Conservation (phyloP, 768 basidiomycete genomes). For the Lactarius evosmus region DNA sequence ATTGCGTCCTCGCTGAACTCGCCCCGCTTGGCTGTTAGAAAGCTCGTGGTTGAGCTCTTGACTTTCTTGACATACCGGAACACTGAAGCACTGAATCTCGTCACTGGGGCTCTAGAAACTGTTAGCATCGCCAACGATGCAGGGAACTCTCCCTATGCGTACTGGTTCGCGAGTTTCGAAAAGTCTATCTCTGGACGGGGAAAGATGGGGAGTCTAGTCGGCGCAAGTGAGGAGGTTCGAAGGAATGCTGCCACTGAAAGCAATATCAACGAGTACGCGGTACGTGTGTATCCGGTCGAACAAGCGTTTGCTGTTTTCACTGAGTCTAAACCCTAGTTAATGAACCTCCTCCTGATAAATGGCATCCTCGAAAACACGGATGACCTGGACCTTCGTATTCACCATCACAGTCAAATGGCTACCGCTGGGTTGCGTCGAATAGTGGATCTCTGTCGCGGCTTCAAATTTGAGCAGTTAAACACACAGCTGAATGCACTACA, state of each 20-base stretch:
- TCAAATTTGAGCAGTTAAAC: slow-evolving; percentile 63
- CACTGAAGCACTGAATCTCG: slow-evolving; percentile 57
- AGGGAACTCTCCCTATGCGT: slow-evolving; percentile 65
- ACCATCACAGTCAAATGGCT: slow-evolving; percentile 89
- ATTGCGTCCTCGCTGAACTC: slow-evolving; percentile 81
- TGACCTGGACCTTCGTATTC: slow-evolving; percentile 80
- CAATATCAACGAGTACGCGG: slow-evolving; percentile 82
- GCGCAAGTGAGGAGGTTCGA: slow-evolving; percentile 87
- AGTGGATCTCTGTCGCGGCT: slow-evolving; percentile 61
- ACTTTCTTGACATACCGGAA: slow-evolving; percentile 67
- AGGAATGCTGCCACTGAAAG: slow-evolving; percentile 61
- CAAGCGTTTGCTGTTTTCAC: neutral
- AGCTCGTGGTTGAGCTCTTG: slow-evolving; percentile 75
- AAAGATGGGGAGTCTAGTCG: slow-evolving; percentile 93
- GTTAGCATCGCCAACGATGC: slow-evolving; percentile 63
- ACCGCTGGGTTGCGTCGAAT: slow-evolving; percentile 76
- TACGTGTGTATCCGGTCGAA: slow-evolving; percentile 39
- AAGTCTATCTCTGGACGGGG: slow-evolving; percentile 76
- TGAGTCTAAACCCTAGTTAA: slow-evolving; percentile 41
- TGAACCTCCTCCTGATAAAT: slow-evolving; percentile 72
- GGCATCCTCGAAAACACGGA: slow-evolving; percentile 61
- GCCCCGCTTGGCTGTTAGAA: slow-evolving; percentile 73
- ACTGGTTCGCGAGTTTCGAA: slow-evolving; percentile 87
- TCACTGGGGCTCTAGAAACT: slow-evolving; percentile 70
- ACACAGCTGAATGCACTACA: slow-evolving; percentile 62